Evolutionary conservation across 2,329 filamentous ascomycete genomes (phyloP).

Genomic region (Beauveria sp.): DNA sequence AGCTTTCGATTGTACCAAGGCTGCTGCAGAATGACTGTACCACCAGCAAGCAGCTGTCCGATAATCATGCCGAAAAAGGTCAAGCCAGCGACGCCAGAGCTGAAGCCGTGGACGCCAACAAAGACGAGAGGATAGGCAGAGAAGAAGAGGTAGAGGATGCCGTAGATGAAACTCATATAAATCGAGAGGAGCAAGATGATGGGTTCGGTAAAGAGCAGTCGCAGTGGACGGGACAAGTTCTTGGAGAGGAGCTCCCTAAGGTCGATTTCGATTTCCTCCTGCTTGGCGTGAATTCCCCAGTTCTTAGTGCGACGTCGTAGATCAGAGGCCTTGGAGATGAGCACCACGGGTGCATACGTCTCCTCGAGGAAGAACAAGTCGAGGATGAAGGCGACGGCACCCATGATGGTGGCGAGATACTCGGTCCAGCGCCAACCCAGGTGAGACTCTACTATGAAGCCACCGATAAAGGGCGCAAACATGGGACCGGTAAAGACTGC

Average conservation of each 20-base stretch:
- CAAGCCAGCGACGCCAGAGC: constrained; percentile 61
- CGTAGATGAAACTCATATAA: constrained; percentile 72
- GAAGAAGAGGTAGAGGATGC: constrained; percentile 75
- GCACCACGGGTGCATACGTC: constrained; percentile 62
- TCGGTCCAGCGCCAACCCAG: constrained; percentile 70
- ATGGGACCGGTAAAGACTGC: constrained; percentile 58
- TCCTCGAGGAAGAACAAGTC: constrained; percentile 59
- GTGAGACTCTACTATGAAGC: constrained; percentile 55
- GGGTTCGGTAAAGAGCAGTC: constrained; percentile 60
- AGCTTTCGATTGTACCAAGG: constrained; percentile 63
- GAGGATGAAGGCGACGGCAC: constrained; percentile 50
- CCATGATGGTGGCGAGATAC: constrained; percentile 57
- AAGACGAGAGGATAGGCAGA: constrained; percentile 82
- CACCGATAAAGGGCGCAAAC: constrained; percentile 61
- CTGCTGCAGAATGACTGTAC: constrained; percentile 55
- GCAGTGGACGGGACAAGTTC: constrained; percentile 59
- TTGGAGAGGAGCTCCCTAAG: constrained; percentile 55
- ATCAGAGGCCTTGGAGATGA: constrained; percentile 53
- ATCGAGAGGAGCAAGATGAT: constrained; percentile 61
- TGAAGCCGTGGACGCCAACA: constrained; percentile 62
- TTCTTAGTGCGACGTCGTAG: constrained; percentile 57
- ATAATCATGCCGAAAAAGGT: constrained; percentile 80
- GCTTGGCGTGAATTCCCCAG: constrained; percentile 65
- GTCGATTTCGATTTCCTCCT: constrained; percentile 64
- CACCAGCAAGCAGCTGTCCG: constrained; percentile 62